Percentiles rank a stretch among this genome's conserved stretches.
phyloP scores from a whole-genome alignment of 345 rosid genomes.

The Ailanthus altissimus region DNA sequence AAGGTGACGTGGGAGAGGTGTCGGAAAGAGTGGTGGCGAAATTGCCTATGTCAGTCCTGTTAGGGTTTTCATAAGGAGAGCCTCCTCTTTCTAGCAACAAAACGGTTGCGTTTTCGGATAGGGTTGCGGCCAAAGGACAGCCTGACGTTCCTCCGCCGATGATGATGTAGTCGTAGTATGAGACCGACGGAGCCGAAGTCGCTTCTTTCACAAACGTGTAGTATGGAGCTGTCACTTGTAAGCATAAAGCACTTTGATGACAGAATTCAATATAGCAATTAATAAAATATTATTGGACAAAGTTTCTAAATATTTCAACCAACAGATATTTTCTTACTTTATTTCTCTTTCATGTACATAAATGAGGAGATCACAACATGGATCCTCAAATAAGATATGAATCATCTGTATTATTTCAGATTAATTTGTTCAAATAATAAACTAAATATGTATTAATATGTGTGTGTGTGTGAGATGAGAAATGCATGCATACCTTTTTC shows the following conservation, averaged over 20 bases:
- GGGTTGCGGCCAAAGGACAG: constrained; percentile 81
- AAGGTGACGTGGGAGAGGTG: constrained; percentile 46
- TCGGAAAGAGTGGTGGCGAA: constrained; percentile 48
- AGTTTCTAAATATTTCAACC: too few relatives aligned
- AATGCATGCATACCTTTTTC: constrained; percentile 40
- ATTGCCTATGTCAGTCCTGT: constrained; percentile 43
- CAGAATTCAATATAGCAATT: neutral
- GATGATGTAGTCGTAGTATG: constrained; percentile 64
- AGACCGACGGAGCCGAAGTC: constrained; percentile 46
- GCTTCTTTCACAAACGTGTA: constrained; percentile 67
- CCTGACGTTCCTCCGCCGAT: constrained; percentile 91
- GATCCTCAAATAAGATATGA: neutral
- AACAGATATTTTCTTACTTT: too few relatives aligned
- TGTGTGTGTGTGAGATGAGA: neutral
- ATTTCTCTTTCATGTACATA: too few relatives aligned
- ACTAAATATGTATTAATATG: neutral
- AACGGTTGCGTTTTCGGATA: constrained; percentile 57
- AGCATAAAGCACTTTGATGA: too few relatives aligned
- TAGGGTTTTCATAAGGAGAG: constrained; percentile 56
- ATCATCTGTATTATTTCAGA: neutral
- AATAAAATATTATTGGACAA: neutral
- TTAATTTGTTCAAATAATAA: neutral
- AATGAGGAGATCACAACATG: too few relatives aligned
- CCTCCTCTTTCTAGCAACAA: constrained; percentile 81
- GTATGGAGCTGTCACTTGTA: constrained; percentile 54